A percentile compares a stretch with the other conserved stretches of the same genome.
Evolutionary conservation across 2,329 filamentous ascomycete species (phyloP).

Genomic region (Fusarium incarnatum): DNA sequence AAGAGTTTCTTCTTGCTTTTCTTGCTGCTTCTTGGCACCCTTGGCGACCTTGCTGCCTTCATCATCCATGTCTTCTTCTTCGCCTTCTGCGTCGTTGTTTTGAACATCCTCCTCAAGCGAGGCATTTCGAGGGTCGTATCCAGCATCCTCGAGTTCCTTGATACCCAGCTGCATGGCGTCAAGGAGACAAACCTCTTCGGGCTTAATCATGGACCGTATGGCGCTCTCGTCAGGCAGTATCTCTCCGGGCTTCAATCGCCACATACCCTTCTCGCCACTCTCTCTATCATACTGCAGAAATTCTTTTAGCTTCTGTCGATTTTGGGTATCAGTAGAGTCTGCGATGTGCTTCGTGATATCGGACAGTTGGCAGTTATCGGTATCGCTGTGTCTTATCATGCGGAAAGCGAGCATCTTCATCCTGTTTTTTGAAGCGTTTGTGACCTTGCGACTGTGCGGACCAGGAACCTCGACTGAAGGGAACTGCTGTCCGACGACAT

Average conservation of each 20-base stretch:
- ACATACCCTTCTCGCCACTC: slow-evolving; percentile 74
- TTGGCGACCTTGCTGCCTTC: slow-evolving; percentile 56
- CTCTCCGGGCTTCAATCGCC: slow-evolving; percentile 81
- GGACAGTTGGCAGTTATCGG: slow-evolving; percentile 76
- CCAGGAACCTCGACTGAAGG: slow-evolving; percentile 93
- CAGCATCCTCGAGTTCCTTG: slow-evolving; percentile 90
- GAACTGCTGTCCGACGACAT: slow-evolving; percentile 91
- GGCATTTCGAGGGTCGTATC: slow-evolving; percentile 76
- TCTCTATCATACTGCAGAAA: slow-evolving; percentile 93
- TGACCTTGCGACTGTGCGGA: slow-evolving; percentile 93
- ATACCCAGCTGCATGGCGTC: slow-evolving; percentile 97
- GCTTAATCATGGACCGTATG: slow-evolving; percentile 89
- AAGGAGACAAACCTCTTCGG: slow-evolving; percentile 92
- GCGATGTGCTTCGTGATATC: slow-evolving; percentile 93
- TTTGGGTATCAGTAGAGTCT: slow-evolving; percentile 93
- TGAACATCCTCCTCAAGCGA: slow-evolving; percentile 73
- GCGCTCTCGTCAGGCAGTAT: slow-evolving; percentile 81
- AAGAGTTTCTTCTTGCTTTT: slow-evolving; percentile 75
- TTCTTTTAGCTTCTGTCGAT: slow-evolving; percentile 95
- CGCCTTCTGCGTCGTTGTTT: slow-evolving; percentile 72
- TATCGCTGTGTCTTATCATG: slow-evolving; percentile 80
- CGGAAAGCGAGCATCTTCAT: slow-evolving; percentile 97
- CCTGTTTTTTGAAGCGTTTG: slow-evolving; percentile 95
- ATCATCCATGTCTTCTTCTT: slow-evolving; percentile 61
- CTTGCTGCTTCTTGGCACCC: slow-evolving; percentile 56